Percentiles rank a stretch among this genome's conserved stretches.
phyloP scores from a whole-genome alignment of 352 stramenopile genomes.

The Phytophthora cactorum region DNA sequence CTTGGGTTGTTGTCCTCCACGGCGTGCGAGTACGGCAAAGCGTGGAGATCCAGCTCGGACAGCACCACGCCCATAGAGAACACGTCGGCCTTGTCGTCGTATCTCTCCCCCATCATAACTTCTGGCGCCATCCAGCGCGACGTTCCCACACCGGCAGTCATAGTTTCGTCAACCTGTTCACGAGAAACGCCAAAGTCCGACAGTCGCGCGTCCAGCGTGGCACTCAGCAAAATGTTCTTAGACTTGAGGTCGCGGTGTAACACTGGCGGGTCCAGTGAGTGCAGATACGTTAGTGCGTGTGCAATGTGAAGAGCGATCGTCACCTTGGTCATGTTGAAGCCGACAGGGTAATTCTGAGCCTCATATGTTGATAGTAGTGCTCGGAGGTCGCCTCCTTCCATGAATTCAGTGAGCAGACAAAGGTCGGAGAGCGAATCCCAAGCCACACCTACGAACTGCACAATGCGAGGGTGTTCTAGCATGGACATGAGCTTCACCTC shows the following conservation, averaged over 20 bases:
- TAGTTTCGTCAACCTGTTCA: conserved; percentile 25
- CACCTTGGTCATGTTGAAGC: conserved; percentile 34
- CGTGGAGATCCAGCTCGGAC: conserved; percentile 37
- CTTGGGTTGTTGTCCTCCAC: conserved; percentile 23
- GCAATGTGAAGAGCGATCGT: conserved; percentile 35
- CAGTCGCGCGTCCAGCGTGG: conserved; percentile 44
- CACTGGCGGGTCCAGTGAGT: conserved; percentile 37
- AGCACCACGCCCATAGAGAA: conserved; percentile 40
- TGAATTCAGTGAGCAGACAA: conserved; percentile 34
- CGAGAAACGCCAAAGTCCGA: conserved; percentile 61
- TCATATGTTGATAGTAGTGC: conserved; percentile 25
- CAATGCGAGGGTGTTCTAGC: conserved; percentile 33
- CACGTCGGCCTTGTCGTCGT: conserved; percentile 39
- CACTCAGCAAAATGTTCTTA: conserved; percentile 62
- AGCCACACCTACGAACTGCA: conserved; percentile 31
- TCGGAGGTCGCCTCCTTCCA: conserved; percentile 35
- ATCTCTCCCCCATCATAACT: conserved; percentile 35
- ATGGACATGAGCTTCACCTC: conserved; percentile 35
- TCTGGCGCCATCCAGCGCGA: conserved; percentile 41
- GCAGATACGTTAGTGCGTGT: conserved; percentile 36
- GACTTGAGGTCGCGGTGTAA: conserved; percentile 73
- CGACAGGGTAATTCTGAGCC: conserved; percentile 17
- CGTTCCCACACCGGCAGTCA: conserved; percentile 36
- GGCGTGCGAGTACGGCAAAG: conserved; percentile 32
- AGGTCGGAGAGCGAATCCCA: conserved; percentile 38